Base-by-base conservation (phyloP, 306 rosid genomes). In the Cucurbita argyrosperma region DNA sequence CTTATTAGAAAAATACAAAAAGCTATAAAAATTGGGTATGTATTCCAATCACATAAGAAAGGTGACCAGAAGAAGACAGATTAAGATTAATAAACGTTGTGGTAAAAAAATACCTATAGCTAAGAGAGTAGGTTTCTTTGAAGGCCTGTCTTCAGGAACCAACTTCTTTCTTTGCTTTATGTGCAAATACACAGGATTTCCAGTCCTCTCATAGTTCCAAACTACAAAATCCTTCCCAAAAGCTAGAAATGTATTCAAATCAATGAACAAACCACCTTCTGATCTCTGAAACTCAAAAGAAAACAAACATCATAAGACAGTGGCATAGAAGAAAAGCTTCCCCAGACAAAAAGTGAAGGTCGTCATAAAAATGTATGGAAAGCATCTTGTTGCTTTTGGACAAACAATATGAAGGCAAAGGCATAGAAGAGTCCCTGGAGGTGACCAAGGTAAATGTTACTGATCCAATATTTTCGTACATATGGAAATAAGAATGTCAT, bases 131-230 rank as follows among this genome's bases (percentile, higher is more conserved):
- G 98, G 98, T 81, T 92, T 90, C 85, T 90, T 92, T 19, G 54
- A 80, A 77, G 98, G 98, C 79, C 98, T 88, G 46, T 90, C 96
- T 87, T 92, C 98, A 7, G 96, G 88, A 78, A 76, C 87, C 80
- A 84, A 30, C 78, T 83, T 89, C 82, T 80, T 84, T 0, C 83
- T 83, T 86, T 87, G 89, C 86, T 85, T 92, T 59, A 92, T 73
- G 77, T 92, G 96, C 85, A 90, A 77, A 80, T 90, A 92, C 75
- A 92, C 96, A 30, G 96, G 88, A 80, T 92, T 83, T 42, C 96
- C 96, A 21, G 96, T 90, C 85, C 91, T 90, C 62, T 90, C 87
- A 57, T 76, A 87, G 80, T 92, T 88, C 98, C 98, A 92, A 76
- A 59, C 88, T 18, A 90, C 96, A 63, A 58, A 87, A 8, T 92